phyloP scores from a whole-genome alignment of 257 asterid genomes.

The Solanum sejunctum region DNA sequence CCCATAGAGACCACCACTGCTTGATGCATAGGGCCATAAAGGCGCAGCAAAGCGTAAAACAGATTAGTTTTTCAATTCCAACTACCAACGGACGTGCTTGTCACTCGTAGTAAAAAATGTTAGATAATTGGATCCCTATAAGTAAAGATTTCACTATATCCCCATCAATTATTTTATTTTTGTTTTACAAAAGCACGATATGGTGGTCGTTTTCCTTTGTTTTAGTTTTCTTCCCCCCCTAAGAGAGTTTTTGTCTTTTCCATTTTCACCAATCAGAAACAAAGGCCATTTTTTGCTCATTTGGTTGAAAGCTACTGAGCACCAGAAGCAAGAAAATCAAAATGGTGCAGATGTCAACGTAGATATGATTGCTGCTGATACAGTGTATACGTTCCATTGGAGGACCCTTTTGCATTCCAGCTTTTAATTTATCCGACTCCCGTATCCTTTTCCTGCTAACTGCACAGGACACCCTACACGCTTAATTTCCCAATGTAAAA shows the following conservation, averaged over 20 bases:
- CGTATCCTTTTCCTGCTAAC: not conserved
- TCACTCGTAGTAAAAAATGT: not conserved
- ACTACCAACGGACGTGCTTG: not conserved
- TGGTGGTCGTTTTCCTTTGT: not conserved
- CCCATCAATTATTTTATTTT: not conserved
- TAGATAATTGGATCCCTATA: not conserved
- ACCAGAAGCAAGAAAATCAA: not conserved
- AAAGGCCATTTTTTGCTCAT: not conserved
- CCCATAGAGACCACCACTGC: not conserved
- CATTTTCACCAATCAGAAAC: not conserved
- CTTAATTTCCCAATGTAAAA: not conserved
- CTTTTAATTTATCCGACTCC: not conserved
- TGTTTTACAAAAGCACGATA: not conserved
- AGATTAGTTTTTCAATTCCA: not conserved
- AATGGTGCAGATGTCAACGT: not conserved
- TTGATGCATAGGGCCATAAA: not conserved
- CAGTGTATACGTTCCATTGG: not conserved
- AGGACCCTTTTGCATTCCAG: not conserved
- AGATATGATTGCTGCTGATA: not conserved
- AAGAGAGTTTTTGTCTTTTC: not conserved
- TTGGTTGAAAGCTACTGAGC: not conserved
- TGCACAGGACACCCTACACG: not conserved
- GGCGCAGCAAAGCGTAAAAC: not conserved
- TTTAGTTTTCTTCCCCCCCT: not conserved
- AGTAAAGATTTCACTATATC: not conserved